phyloP scores from a whole-genome alignment of 73 alveolate genomes.

The Paramecium sexaurelia region DNA sequence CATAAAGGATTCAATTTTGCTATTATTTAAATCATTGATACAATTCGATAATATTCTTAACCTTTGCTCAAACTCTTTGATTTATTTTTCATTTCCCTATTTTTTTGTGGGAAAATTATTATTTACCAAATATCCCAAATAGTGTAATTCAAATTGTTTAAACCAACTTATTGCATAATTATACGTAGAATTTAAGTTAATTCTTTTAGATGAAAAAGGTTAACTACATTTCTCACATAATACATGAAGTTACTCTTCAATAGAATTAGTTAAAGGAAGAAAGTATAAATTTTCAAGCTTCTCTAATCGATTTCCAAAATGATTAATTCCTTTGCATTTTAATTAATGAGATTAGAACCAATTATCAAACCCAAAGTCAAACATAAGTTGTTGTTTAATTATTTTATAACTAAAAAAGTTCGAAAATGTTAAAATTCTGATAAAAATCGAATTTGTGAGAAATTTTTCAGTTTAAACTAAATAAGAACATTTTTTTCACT shows the following conservation, averaged over 20 bases:
- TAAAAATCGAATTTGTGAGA: no score
- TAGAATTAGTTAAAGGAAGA: neutral
- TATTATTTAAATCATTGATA: neutral
- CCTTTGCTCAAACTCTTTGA: neutral
- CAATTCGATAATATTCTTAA: neutral
- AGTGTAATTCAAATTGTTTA: neutral
- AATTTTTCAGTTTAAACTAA: neutral
- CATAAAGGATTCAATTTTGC: neutral
- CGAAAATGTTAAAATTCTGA: no score
- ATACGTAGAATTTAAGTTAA: neutral
- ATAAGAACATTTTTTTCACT: no score
- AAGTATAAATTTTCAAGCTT: neutral
- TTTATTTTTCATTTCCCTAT: neutral
- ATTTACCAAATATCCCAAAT: neutral
- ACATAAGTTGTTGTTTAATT: neutral
- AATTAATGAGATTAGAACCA: neutral
- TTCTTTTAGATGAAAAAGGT: neutral
- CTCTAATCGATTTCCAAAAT: neutral
- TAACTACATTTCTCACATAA: neutral
- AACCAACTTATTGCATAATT: neutral
- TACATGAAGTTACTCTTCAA: neutral
- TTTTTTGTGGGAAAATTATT: neutral
- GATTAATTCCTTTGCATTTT: neutral
- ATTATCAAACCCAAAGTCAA: neutral
- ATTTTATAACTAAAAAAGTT: neutral